These are phyloP conservation scores for Cystoderma amianthinum DNA, from an alignment of 768 basidiomycete genomes.

Conservation along the genomic window DNA sequence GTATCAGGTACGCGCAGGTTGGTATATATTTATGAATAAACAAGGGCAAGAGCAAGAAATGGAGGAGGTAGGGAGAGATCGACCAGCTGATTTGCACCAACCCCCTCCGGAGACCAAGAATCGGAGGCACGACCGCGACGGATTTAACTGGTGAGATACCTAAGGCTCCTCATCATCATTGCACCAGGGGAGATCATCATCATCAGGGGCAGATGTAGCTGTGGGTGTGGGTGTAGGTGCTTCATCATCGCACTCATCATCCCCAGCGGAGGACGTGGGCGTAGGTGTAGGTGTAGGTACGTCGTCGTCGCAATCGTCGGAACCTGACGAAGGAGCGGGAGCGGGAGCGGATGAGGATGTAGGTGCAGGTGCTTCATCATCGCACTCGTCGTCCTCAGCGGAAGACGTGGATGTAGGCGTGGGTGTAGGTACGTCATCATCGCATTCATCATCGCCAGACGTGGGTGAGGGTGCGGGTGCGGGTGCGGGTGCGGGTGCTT, in stretches of 20 bases:
- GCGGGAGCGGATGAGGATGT: no score
- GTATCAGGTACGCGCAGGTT: no score
- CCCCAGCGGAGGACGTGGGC: not conserved
- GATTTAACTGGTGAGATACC: not conserved
- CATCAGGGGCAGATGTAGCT: not conserved
- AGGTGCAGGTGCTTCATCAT: not conserved
- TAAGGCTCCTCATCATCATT: not conserved
- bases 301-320: not conserved
- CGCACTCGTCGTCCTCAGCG: conserved; percentile 6
- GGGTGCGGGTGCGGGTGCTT: conserved; percentile 1
- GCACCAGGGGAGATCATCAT: conserved; percentile 4
- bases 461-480: not conserved
- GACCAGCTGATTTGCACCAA: not conserved
- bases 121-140: not conserved
- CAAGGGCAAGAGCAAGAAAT: no score
- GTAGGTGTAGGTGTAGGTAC: not conserved
- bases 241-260: not conserved
- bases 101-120: not conserved
- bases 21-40: no score
- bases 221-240: no score
- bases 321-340: no score
- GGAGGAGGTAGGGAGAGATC: not conserved
- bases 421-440: no score
- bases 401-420: no score
- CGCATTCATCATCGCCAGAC: conserved; percentile 3